Evolutionary conservation across 106 monocot genomes (phyloP).

Genomic region (Allium sativum): DNA sequence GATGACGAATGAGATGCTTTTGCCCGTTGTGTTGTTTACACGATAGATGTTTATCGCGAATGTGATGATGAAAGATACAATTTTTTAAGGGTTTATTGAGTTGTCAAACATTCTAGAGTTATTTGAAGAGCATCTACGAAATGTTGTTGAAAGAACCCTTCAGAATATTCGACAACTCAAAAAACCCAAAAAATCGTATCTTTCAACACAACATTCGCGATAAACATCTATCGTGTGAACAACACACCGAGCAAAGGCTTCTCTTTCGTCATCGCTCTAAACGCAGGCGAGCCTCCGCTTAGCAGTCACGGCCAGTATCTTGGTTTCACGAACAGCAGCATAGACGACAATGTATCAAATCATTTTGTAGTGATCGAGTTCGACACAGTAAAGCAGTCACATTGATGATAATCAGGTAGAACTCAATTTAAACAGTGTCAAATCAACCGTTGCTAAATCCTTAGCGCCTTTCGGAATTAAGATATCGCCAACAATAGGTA

Average conservation of each 20-base stretch:
- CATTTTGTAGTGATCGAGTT: constrained; percentile 68
- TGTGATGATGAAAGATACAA: constrained; percentile 60
- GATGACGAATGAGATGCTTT: constrained; percentile 66
- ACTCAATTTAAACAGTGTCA: constrained; percentile 67
- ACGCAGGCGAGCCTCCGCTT: constrained; percentile 11
- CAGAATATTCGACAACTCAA: neutral
- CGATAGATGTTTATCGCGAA: constrained; percentile 54
- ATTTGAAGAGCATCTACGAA: too few species aligned
- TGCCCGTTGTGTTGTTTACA: constrained; percentile 15
- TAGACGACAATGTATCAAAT: constrained; percentile 35
- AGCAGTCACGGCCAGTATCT: constrained; percentile 54
- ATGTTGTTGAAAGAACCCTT: too few species aligned
- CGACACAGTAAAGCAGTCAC: constrained; percentile 59
- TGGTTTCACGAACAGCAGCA: constrained; percentile 62
- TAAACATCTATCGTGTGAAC: constrained; percentile 37
- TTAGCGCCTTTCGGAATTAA: constrained; percentile 31
- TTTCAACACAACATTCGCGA: constrained; percentile 48
- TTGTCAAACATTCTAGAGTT: constrained; percentile 12
- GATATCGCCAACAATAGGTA: constrained; percentile 14
- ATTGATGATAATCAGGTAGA: constrained; percentile 68
- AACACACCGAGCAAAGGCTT: constrained; percentile 42
- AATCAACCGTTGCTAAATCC: constrained; percentile 11
- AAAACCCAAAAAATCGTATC: constrained; percentile 27
- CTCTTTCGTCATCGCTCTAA: constrained; percentile 50
- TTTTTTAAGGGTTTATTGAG: neutral